phyloP scores from a whole-genome alignment of 148 eudicot species.

The Euryodendron excelsum region DNA sequence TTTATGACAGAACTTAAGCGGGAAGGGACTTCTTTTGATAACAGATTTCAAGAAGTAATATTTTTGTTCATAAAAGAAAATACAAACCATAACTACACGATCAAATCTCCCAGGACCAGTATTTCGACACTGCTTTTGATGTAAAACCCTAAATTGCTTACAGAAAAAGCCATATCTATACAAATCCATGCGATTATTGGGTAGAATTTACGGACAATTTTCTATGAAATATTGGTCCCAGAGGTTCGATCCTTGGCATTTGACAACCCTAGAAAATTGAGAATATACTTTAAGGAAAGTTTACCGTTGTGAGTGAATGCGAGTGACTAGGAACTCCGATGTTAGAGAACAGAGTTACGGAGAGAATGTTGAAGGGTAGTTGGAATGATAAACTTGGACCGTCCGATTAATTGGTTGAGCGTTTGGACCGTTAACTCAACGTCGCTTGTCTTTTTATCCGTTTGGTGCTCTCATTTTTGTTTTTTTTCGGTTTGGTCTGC shows the following conservation, averaged over 20 bases:
- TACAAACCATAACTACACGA: slow-evolving; percentile 74
- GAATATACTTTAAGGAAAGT: not conserved
- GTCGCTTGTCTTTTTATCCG: not conserved
- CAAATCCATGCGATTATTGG: slow-evolving; percentile 28
- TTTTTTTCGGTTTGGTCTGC: not conserved
- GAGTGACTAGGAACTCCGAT: not conserved
- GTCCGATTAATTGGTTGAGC: slow-evolving; percentile 2
- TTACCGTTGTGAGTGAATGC: not conserved
- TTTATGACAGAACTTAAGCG: slow-evolving; percentile 9
- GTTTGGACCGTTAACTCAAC: slow-evolving; percentile 2
- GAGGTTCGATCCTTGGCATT: slow-evolving; percentile 46
- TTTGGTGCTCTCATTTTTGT: not conserved
- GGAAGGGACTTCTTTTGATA: not conserved
- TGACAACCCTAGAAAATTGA: slow-evolving; percentile 17
- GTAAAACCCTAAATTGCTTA: slow-evolving; percentile 34
- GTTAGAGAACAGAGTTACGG: not conserved
- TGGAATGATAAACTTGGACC: slow-evolving; percentile 5
- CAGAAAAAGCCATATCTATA: slow-evolving; percentile 37
- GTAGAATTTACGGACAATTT: slow-evolving; percentile 33
- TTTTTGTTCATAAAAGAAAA: not conserved
- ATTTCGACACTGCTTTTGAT: slow-evolving; percentile 15
- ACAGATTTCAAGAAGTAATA: not conserved
- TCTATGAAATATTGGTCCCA: slow-evolving; percentile 41
- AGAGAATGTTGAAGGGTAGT: not conserved
- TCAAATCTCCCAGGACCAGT: slow-evolving; percentile 98